Evolutionary conservation across 1,139 yeast species (phyloP).

Genomic region (Sugiyamaella neomexicana): DNA sequence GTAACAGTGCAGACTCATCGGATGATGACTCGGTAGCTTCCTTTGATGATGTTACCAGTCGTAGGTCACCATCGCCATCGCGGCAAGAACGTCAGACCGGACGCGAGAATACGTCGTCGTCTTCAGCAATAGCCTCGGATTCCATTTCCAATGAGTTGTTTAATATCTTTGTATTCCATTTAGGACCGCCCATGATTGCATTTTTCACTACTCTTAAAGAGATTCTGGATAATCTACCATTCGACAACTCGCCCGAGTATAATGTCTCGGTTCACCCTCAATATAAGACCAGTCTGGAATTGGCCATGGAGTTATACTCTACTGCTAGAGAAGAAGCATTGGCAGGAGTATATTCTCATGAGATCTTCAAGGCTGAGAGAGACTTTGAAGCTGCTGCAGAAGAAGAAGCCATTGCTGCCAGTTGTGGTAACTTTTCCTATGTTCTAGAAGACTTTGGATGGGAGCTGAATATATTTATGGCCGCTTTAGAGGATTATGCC

Average conservation of each 20-base stretch:
- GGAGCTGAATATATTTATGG: slow-evolving; percentile 54
- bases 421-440: slow-evolving; percentile 77
- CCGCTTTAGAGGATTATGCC: slow-evolving; percentile 49
- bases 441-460: slow-evolving; percentile 62
- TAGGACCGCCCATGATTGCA: slow-evolving; percentile 74
- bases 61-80: slow-evolving; percentile 12
- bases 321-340: slow-evolving; percentile 59
- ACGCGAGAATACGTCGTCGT: background rate
- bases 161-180: slow-evolving; percentile 61
- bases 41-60: slow-evolving; percentile 14
- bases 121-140: background rate
- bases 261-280: slow-evolving; percentile 45
- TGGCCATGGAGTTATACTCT: slow-evolving; percentile 58
- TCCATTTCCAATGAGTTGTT: slow-evolving; percentile 49
- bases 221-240: slow-evolving; percentile 61
- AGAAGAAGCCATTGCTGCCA: slow-evolving; percentile 80
- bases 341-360: slow-evolving; percentile 58
- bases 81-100: too few relatives aligned
- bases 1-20: slow-evolving; percentile 12
- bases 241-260: slow-evolving; percentile 44
- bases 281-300: slow-evolving; percentile 50
- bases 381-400: slow-evolving; percentile 51
- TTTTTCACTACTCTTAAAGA: slow-evolving; percentile 57
- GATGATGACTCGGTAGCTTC: slow-evolving; percentile 22
- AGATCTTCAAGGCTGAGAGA: slow-evolving; percentile 44